A percentile compares a stretch with the other conserved stretches of the same genome.
Evolutionary conservation across 441 rosid species (phyloP).

Genomic region (Aquilaria agallochum): DNA sequence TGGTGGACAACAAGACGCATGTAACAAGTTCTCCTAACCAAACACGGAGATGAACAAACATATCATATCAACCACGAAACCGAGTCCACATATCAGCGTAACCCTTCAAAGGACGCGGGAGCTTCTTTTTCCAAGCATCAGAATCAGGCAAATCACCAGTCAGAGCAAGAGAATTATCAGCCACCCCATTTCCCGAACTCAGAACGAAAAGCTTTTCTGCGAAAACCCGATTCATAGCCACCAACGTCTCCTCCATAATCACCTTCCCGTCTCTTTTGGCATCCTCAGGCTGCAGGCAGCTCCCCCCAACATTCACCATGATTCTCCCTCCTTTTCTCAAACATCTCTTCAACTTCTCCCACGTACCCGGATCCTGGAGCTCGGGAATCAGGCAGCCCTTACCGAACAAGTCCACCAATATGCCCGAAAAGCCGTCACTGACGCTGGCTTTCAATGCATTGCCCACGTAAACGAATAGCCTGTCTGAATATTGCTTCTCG

Average conservation of each 20-base stretch:
- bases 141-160: conserved; percentile 62
- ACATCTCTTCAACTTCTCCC: conserved; percentile 49
- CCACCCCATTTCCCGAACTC: conserved; percentile 44
- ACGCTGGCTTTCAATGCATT: conserved; percentile 54
- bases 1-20: conserved; percentile 1
- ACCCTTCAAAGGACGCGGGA: conserved; percentile 43
- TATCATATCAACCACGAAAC: conserved; percentile 14
- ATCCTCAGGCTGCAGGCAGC: conserved; percentile 83
- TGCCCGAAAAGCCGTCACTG: conserved; percentile 60
- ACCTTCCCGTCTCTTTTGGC: conserved; percentile 52
- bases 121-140: conserved; percentile 50
- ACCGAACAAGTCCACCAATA: conserved; percentile 73
- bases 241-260: conserved; percentile 68
- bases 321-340: conserved; percentile 71
- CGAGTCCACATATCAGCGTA: conserved; percentile 76
- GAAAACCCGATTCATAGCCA: conserved; percentile 59
- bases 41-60: neutral
- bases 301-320: conserved; percentile 86
- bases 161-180: conserved; percentile 71
- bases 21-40: neutral
- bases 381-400: conserved; percentile 71
- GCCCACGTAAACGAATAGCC: conserved; percentile 60
- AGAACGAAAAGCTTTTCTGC: conserved; percentile 47
- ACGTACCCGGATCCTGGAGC: conserved; percentile 77
- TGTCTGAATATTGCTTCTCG: conserved; percentile 51